phyloP scores from a whole-genome alignment of 306 rosid species.

The Cotoneaster glaucophyllus region DNA sequence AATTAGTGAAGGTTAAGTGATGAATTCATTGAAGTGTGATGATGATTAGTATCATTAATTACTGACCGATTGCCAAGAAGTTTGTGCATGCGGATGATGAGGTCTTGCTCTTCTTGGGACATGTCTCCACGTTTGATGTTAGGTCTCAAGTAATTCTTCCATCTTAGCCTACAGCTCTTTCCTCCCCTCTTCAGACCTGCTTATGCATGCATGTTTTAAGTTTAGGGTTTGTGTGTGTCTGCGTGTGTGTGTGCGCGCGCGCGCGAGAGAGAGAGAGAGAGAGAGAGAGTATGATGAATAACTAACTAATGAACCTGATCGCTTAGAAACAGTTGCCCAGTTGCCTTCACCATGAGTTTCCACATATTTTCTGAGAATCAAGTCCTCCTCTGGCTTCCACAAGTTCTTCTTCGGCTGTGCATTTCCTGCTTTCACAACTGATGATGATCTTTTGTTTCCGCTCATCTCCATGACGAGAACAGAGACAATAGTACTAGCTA shows the following conservation, averaged over 20 bases:
- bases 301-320: constrained; percentile 29
- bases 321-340: constrained; percentile 55
- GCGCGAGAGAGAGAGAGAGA: background rate
- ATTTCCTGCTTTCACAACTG: background rate
- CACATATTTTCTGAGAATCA: constrained; percentile 44
- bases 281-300: background rate
- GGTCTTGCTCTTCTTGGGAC: constrained; percentile 65
- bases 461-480: background rate
- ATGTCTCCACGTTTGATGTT: constrained; percentile 57
- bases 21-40: background rate
- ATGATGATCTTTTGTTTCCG: background rate
- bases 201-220: background rate
- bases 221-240: background rate
- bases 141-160: constrained; percentile 68
- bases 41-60: background rate
- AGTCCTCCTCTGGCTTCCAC: constrained; percentile 71
- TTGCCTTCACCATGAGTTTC: constrained; percentile 72
- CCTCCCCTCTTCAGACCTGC: constrained; percentile 57
- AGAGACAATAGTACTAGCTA: background rate
- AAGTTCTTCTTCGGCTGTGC: constrained; percentile 32
- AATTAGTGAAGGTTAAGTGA: background rate
- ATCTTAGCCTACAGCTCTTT: constrained; percentile 66
- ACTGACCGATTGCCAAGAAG: constrained; percentile 62
- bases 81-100: constrained; percentile 63
- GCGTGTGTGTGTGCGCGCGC: background rate